These are phyloP conservation scores for Metarhizium brunneum DNA, from an alignment of 2,329 filamentous ascomycete genomes.

Conservation along the genomic window DNA sequence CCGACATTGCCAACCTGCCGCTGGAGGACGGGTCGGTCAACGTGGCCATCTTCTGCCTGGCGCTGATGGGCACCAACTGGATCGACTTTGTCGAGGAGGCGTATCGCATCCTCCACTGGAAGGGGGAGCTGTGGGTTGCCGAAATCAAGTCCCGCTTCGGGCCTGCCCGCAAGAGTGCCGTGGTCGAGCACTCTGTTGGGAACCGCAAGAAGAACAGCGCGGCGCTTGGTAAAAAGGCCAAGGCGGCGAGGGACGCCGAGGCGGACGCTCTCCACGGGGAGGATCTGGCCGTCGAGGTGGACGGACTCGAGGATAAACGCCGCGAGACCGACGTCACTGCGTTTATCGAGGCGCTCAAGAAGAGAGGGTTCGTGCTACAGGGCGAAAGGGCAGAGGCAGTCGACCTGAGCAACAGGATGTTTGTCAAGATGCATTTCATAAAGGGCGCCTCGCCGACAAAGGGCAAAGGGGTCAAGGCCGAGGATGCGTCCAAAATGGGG, in stretches of 20 bases:
- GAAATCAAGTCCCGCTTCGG: conserved; percentile 91
- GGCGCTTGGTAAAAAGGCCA: conserved; percentile 33
- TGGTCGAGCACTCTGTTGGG: conserved; percentile 63
- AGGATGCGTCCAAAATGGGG: conserved; percentile 30
- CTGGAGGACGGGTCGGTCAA: conserved; percentile 68
- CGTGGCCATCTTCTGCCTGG: conserved; percentile 88
- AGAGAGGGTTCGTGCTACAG: conserved; percentile 77
- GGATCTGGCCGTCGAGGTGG: conserved; percentile 60
- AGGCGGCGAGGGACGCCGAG: conserved; percentile 29
- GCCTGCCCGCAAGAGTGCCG: conserved; percentile 28
- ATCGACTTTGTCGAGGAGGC: conserved; percentile 93
- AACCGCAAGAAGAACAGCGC: conserved; percentile 46
- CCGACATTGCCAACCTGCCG: conserved; percentile 81
- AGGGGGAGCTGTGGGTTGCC: conserved; percentile 92
- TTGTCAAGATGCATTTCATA: conserved; percentile 91
- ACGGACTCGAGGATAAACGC: conserved; percentile 52
- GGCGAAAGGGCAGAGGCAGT: conserved; percentile 51
- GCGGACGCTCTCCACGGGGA: conserved; percentile 40
- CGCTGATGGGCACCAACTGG: conserved; percentile 99
- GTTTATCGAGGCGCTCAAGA: conserved; percentile 74
- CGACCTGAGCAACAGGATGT: conserved; percentile 93
- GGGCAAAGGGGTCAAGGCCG: conserved; percentile 58
- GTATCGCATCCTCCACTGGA: conserved; percentile 81
- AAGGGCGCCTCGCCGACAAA: conserved; percentile 68
- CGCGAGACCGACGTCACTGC: conserved; percentile 78